A percentile compares a stretch with the other conserved stretches of the same genome.
Evolutionary conservation across 768 basidiomycete genomes (phyloP).

Genomic region (Hydnum rufescens): DNA sequence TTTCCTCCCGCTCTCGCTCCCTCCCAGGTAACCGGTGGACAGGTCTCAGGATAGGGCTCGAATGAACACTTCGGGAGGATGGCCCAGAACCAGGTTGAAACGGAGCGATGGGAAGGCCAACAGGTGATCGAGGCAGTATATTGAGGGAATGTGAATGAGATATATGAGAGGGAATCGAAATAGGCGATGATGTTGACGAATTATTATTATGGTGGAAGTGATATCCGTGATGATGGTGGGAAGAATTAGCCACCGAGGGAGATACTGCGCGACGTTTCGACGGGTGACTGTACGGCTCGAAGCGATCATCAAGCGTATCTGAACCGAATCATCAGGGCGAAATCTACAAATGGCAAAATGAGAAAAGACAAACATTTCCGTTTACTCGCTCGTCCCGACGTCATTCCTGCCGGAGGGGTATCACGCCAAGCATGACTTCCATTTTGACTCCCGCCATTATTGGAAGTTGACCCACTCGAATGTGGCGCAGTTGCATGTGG

Average conservation of each 20-base stretch:
- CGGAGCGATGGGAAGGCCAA: not conserved
- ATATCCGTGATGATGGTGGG: constrained; percentile 2
- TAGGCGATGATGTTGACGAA: constrained; percentile 9
- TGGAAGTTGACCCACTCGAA: not conserved
- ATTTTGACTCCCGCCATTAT: not conserved
- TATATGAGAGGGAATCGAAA: not conserved
- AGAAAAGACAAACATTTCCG: constrained; percentile 8
- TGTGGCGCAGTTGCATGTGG: not conserved
- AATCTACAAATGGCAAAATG: not conserved
- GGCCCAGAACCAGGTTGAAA: not conserved
- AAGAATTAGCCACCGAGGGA: constrained; percentile 9
- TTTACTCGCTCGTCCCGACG: constrained; percentile 6
- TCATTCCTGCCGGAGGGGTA: constrained; percentile 8
- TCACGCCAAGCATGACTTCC: constrained; percentile 7
- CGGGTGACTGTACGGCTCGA: constrained; percentile 8
- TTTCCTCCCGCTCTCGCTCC: not conserved
- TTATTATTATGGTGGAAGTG: constrained; percentile 1
- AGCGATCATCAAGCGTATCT: constrained; percentile 6
- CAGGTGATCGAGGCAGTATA: not conserved
- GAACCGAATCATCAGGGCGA: not conserved
- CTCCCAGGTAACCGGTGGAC: not conserved
- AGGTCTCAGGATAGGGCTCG: not conserved
- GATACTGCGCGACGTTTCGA: constrained; percentile 10
- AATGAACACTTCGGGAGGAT: not conserved
- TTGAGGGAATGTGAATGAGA: not conserved